Conservation (phyloP, 176 grass and related monocot genomes). For the Aechmea fasciata region DNA sequence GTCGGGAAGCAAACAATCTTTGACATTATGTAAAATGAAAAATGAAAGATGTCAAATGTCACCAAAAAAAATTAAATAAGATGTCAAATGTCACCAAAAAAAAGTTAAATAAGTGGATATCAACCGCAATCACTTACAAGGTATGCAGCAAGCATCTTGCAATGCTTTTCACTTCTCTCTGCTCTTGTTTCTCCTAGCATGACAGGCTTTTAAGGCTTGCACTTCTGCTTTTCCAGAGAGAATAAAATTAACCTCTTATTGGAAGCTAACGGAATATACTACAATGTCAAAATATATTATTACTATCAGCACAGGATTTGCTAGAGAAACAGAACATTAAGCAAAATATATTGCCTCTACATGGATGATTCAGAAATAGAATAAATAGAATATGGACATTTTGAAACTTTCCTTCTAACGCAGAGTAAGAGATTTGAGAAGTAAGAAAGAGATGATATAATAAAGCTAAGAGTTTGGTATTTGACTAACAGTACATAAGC, state of each 20-base stretch:
- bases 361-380: too few relatives aligned
- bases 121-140: not conserved
- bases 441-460: too few relatives aligned
- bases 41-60: not conserved
- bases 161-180: constrained; percentile 1
- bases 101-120: not conserved
- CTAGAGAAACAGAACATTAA: not conserved
- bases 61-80: not conserved
- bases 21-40: not conserved
- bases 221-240: constrained; percentile 26
- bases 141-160: not conserved
- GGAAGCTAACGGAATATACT: not conserved
- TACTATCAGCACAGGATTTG: not conserved
- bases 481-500: too few relatives aligned
- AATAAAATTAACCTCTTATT: constrained; percentile 3
- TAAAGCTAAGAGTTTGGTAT: too few relatives aligned
- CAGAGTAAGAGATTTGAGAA: too few relatives aligned
- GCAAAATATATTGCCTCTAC: not conserved
- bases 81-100: too few relatives aligned
- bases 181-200: constrained; percentile 34
- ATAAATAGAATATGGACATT: too few relatives aligned
- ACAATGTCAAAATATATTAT: not conserved
- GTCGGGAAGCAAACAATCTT: not conserved
- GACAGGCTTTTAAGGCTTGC: constrained; percentile 44
- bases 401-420: too few relatives aligned